phyloP scores from a whole-genome alignment of 1,284 basidiomycete species.

The Leccinum fallax region DNA sequence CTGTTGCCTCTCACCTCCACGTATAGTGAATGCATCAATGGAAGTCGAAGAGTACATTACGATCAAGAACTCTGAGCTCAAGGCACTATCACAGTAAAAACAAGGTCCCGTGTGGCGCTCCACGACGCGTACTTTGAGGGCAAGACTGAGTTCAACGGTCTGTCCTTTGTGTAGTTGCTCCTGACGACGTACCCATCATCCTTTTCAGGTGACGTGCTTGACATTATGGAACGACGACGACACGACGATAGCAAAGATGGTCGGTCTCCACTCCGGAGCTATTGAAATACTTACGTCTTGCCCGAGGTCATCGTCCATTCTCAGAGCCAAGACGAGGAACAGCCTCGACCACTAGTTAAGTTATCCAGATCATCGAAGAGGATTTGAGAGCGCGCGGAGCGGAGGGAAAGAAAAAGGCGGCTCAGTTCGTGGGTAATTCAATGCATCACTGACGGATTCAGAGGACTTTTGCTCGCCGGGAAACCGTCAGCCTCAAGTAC shows the following conservation, averaged over 20 bases:
- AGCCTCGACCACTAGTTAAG: conserved; percentile 36
- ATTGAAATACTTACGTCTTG: conserved; percentile 94
- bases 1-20: conserved; percentile 83
- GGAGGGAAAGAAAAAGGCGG: too few relatives aligned
- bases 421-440: too few relatives aligned
- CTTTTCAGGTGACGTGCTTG: conserved; percentile 81
- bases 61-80: conserved; percentile 84
- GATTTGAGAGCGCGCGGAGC: too few relatives aligned
- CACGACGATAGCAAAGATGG: conserved; percentile 88
- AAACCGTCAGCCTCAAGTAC: too few relatives aligned
- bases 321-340: conserved; percentile 89
- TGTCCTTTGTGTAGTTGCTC: conserved; percentile 6
- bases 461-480: too few relatives aligned
- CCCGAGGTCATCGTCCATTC: conserved; percentile 95
- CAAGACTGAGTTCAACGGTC: conserved; percentile 94
- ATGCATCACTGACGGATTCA: too few relatives aligned
- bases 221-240: conserved; percentile 84
- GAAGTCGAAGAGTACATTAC: conserved; percentile 90
- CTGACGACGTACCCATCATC: conserved; percentile 11
- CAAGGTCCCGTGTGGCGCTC: conserved; percentile 83
- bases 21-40: conserved; percentile 79
- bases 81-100: conserved; percentile 75
- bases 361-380: too few relatives aligned
- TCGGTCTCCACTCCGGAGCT: conserved; percentile 74
- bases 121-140: conserved; percentile 98